Base-by-base conservation (phyloP, 495 filamentous ascomycete genomes). In the Penicillium psychrofluorescens region DNA sequence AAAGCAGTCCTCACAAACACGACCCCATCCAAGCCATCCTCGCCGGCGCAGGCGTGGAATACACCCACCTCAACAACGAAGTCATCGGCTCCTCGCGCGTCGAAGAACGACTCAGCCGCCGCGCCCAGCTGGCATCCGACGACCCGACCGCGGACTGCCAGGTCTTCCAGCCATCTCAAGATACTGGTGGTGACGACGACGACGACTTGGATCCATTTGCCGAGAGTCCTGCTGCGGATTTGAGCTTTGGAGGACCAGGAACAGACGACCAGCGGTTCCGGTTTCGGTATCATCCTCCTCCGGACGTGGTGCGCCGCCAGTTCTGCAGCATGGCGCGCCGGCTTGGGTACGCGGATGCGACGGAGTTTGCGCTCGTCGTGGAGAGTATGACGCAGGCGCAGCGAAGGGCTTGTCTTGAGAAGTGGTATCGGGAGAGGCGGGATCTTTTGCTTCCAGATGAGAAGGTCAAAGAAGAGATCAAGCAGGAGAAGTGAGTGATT, bases 11-110 rank as follows among this genome's bases (percentile, higher is more conserved):
- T 6, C 71, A 69, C 48, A 77, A 80, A 45, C 76, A 74, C 48
- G 89, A 96, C 54, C 78, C 89, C 4, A 75, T 98, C 28, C 85
- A 90, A 48, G 92, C 88, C 13, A 97, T 98, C 53, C 78, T 98
- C 6, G 80, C 90, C 7, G 74, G 79, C 28, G 90, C 88, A 2
- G 92, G 94, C 7, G 90, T 98, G 11, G 82, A 92, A 61, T 98
- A 98, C 61, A 94, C 88, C 8, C 92, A 98, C 55, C 84, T 95
- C 47, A 98, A 98, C 58, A 89, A 85, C 34, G 92, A 98, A 65
- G 90, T 98, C 12, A 83, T 98, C 38, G 92, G 92, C 30, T 86
- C 86, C 0, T 90, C 85, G 8, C 85, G 81, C 42, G 75, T 95
- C 14, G 92, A 98, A 67, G 83, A 83, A 44, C 76, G 77, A 35